phyloP scores from a whole-genome alignment of 2,329 filamentous ascomycete genomes.

The Cladosporium sp. region DNA sequence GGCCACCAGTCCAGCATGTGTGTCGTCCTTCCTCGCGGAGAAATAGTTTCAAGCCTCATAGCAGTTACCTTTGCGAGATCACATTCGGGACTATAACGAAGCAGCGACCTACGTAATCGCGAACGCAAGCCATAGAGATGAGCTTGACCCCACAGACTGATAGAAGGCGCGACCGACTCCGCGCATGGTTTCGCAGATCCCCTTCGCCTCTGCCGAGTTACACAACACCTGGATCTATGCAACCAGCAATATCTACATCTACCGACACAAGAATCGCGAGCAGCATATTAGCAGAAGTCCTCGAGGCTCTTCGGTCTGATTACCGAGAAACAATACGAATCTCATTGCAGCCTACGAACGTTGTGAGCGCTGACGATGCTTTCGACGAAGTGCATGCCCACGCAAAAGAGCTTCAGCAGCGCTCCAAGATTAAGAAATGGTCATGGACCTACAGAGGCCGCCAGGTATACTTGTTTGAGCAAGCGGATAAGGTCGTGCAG shows the following conservation, averaged over 20 bases:
- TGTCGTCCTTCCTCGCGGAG: too few relatives aligned
- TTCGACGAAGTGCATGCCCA: background rate
- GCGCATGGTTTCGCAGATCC: background rate
- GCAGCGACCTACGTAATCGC: background rate
- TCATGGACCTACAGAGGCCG: conserved; percentile 6
- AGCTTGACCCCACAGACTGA: background rate
- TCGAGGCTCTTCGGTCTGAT: background rate
- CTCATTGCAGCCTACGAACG: background rate
- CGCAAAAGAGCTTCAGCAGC: background rate
- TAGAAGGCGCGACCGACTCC: background rate
- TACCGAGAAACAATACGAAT: conserved; percentile 2
- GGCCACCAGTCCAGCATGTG: too few relatives aligned
- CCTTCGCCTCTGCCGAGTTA: background rate
- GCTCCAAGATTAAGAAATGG: conserved; percentile 9
- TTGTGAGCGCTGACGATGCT: background rate
- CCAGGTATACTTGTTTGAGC: background rate
- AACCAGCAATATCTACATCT: conserved; percentile 26
- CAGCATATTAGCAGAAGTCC: conserved; percentile 15
- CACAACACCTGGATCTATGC: background rate
- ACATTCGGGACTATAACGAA: too few relatives aligned
- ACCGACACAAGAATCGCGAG: conserved; percentile 21
- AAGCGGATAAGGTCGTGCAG: conserved; percentile 4
- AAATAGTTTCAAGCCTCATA: too few relatives aligned
- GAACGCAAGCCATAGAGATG: background rate
- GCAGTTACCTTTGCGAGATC: too few relatives aligned